Evolutionary conservation across 345 rosid genomes (phyloP).

Genomic region (Populus alba): DNA sequence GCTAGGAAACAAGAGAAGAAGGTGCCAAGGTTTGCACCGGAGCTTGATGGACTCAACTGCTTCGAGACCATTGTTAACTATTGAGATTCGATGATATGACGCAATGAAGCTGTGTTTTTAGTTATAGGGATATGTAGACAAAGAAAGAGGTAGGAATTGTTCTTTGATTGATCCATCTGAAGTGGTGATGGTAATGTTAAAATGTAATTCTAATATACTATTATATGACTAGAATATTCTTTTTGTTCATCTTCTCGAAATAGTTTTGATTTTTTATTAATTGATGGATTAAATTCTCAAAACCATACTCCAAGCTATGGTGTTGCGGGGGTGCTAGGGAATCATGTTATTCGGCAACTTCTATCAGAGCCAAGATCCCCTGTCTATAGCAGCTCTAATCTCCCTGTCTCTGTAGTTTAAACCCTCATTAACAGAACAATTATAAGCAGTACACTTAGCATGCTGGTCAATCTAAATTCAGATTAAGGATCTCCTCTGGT

Average conservation of each 20-base stretch:
- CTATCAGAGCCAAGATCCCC: no score
- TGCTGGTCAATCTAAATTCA: background rate
- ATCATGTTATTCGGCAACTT: background rate
- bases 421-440: no score
- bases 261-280: background rate
- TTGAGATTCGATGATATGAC: background rate
- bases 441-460: background rate
- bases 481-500: background rate
- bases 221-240: background rate
- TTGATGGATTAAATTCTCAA: background rate
- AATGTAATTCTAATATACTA: background rate
- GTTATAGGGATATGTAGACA: background rate
- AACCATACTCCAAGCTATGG: background rate
- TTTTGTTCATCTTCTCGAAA: background rate
- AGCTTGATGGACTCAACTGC: conserved; percentile 65
- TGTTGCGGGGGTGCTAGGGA: background rate
- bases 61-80: conserved; percentile 57
- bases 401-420: background rate
- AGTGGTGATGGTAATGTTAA: background rate
- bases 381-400: no score
- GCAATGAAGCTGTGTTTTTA: no score
- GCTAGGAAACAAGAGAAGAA: conserved; percentile 8
- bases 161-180: background rate
- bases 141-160: background rate
- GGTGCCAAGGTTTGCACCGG: conserved; percentile 49